phyloP scores from a whole-genome alignment of 768 basidiomycete genomes.

The Mycena olivaceomarginata region DNA sequence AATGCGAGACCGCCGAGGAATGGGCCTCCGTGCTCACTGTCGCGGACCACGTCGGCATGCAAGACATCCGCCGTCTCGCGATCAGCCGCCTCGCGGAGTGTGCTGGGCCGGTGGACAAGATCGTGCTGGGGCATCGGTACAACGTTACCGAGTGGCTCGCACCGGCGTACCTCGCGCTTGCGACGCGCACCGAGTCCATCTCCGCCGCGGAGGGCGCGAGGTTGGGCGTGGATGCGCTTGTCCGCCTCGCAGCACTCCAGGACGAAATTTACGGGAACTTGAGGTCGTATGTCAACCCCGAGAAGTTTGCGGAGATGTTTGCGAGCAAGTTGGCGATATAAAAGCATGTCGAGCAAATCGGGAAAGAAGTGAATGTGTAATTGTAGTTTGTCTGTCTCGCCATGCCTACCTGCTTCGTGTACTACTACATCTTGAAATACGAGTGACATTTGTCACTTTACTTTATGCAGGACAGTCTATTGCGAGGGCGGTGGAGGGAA shows the following conservation, averaged over 20 bases:
- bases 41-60: conserved; percentile 53
- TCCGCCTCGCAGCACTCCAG: conserved; percentile 56
- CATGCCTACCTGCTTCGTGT: conserved; percentile 13
- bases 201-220: conserved; percentile 52
- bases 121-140: conserved; percentile 55
- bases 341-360: neutral
- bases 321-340: conserved; percentile 35
- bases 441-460: too few species aligned
- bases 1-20: conserved; percentile 56
- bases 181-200: conserved; percentile 51
- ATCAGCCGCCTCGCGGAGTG: conserved; percentile 52
- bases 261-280: conserved; percentile 48
- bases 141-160: conserved; percentile 57
- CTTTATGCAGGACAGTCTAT: too few species aligned
- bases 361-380: conserved; percentile 1
- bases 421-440: neutral
- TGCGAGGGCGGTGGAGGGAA: too few species aligned
- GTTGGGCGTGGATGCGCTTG: conserved; percentile 55
- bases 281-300: conserved; percentile 33
- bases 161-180: conserved; percentile 60
- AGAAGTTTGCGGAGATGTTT: conserved; percentile 38
- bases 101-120: conserved; percentile 55
- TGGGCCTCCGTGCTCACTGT: conserved; percentile 61
- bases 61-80: conserved; percentile 54
- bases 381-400: neutral